Evolutionary conservation across 805 yeast genomes (phyloP), one percentile per base, ranked within the genome.

Genomic region (Jamesozyma lodderae): DNA sequence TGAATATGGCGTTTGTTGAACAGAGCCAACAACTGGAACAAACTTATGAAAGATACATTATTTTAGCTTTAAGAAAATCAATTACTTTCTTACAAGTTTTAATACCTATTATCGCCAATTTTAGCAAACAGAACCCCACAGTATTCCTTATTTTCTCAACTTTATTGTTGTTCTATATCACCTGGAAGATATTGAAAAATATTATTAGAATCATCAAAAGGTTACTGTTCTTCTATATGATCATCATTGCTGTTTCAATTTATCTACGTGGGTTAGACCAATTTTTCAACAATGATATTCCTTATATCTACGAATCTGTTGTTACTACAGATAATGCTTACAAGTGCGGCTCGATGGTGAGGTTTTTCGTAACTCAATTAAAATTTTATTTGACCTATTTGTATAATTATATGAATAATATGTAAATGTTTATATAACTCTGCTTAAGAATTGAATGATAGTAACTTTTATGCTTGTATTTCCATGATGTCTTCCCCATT

Each of bases 191-290:
- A 21, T 25, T 64, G 11, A 48, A 51, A 39, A 64, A 61, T 40
- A 45, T 61, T 4, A 42, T 49, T 24, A 50, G 53, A 3, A 42
- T 57, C 2, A 10, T 64, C 24, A 64, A 51, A 40, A 44, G 52
- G 21, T 13, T 51, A 1, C 16, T 56, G 0, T 40, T 52, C n/a
- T 14, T 56, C 1, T 13, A 40, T 1, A 11, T 57, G 13, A 18
- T 55, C 0, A 20, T 52, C 2, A 11, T 55, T 0, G 46, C 37
- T 4, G 31, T 52, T 6, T 53, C 62, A 47, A 33, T 63, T 14
- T 63, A 61, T 32, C n/a, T 54, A 15, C 50, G 69, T 35, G 69
- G 69, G 1, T 38, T 49, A 9, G 50, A 48, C 10, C 51, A 45
- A 16, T 46, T 52, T 31, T 22, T 51, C 16, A 35, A 27, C 29